phyloP scores from a whole-genome alignment of 2,329 filamentous ascomycete species.

The Hypomyces rosellus region DNA sequence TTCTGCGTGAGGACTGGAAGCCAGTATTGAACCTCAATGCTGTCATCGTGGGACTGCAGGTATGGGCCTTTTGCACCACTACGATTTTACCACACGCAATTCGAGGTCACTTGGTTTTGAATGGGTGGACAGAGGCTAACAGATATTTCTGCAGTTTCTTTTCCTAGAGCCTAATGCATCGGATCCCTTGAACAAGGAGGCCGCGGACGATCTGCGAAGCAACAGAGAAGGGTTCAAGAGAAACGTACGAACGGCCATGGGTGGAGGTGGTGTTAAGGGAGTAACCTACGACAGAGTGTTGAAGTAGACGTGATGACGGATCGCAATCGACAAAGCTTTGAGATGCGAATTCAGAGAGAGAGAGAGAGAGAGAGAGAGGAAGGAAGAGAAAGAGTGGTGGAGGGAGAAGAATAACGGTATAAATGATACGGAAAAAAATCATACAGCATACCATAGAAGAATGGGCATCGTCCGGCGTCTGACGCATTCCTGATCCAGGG shows the following conservation, averaged over 20 bases:
- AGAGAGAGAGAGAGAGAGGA: too few species aligned
- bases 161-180: slow-evolving; percentile 97
- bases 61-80: slow-evolving; percentile 27
- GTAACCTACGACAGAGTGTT: slow-evolving; percentile 72
- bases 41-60: slow-evolving; percentile 88
- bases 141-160: slow-evolving; percentile 61
- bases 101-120: background rate
- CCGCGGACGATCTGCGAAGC: slow-evolving; percentile 80
- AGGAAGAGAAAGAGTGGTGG: background rate
- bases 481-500: slow-evolving; percentile 13
- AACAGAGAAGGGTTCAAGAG: slow-evolving; percentile 87
- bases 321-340: background rate
- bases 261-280: slow-evolving; percentile 68
- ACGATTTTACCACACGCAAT: too few species aligned
- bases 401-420: background rate
- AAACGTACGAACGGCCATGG: slow-evolving; percentile 81
- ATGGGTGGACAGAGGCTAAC: background rate
- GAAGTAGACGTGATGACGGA: slow-evolving; percentile 39
- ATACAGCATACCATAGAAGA: slow-evolving; percentile 5
- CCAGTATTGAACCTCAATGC: slow-evolving; percentile 95
- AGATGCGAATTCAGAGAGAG: background rate
- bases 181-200: slow-evolving; percentile 97
- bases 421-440: slow-evolving; percentile 7
- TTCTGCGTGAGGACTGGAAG: slow-evolving; percentile 97
- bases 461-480: slow-evolving; percentile 11